phyloP scores from a whole-genome alignment of 2,329 filamentous ascomycete species.

The Parastagonospora nodorum region DNA sequence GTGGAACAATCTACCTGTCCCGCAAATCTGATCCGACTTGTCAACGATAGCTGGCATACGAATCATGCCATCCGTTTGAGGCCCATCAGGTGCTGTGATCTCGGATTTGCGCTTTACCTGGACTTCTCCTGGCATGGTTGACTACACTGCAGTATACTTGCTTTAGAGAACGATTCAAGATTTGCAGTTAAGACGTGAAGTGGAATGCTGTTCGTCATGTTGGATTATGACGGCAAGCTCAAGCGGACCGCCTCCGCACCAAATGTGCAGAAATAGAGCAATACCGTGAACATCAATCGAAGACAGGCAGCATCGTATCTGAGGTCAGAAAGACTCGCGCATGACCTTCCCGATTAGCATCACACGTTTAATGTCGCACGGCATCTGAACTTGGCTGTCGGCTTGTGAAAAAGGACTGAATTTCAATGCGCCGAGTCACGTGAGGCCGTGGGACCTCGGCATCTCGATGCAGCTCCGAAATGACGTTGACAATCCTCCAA shows the following conservation, averaged over 20 bases:
- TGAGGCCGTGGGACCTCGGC: slow-evolving; percentile 35
- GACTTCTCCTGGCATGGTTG: slow-evolving; percentile 24
- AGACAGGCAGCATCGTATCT: no score
- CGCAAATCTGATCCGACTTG: slow-evolving; percentile 69
- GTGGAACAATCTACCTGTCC: slow-evolving; percentile 58
- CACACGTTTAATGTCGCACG: slow-evolving; percentile 1
- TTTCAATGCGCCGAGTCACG: slow-evolving; percentile 6
- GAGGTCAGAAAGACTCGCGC: no score
- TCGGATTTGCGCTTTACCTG: slow-evolving; percentile 36
- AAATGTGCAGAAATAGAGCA: background rate
- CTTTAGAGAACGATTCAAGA: no score
- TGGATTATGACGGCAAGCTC: slow-evolving; percentile 4
- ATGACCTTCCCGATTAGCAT: no score
- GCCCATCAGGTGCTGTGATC: slow-evolving; percentile 46
- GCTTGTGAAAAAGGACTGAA: slow-evolving; percentile 12
- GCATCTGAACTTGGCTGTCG: slow-evolving; percentile 16
- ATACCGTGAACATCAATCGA: background rate
- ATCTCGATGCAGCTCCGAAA: slow-evolving; percentile 5
- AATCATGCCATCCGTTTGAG: slow-evolving; percentile 57
- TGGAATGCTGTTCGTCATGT: background rate
- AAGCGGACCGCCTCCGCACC: slow-evolving; percentile 10
- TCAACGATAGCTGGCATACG: slow-evolving; percentile 64
- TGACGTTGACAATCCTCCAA: slow-evolving; percentile 35
- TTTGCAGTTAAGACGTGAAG: background rate
- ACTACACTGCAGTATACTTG: no score